Percentiles rank a stretch among this genome's conserved stretches.
phyloP scores from a whole-genome alignment of 768 basidiomycete species.

The Strobilomyces confusus region DNA sequence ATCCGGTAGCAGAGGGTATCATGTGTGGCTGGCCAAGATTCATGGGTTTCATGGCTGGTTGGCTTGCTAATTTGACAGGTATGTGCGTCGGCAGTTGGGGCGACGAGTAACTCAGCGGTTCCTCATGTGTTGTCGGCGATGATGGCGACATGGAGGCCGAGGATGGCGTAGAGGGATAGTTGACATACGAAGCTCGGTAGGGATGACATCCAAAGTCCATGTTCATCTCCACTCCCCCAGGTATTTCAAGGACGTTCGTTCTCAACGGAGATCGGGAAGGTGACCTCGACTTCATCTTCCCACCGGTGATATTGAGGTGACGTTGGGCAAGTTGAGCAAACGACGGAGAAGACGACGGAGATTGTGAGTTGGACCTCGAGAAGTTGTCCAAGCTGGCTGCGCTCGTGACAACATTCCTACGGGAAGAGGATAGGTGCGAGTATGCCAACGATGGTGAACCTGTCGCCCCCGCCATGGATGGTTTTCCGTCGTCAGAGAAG shows the following conservation, averaged over 20 bases:
- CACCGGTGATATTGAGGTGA: conserved; percentile 19
- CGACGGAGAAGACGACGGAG: conserved; percentile 9
- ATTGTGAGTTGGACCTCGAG: conserved; percentile 13
- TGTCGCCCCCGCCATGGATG: background rate
- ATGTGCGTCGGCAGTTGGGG: conserved; percentile 13
- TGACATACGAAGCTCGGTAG: conserved; percentile 36
- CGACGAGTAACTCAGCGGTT: conserved; percentile 19
- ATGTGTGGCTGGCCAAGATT: conserved; percentile 11
- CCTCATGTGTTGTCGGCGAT: conserved; percentile 28
- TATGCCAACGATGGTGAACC: conserved; percentile 13
- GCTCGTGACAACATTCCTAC: conserved; percentile 47
- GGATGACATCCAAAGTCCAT: conserved; percentile 7
- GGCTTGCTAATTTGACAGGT: conserved; percentile 17
- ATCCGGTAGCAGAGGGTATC: conserved; percentile 9
- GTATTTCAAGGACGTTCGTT: conserved; percentile 15
- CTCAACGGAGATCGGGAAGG: conserved; percentile 31
- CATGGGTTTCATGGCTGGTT: conserved; percentile 12
- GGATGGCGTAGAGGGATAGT: conserved; percentile 55
- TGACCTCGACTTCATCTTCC: conserved; percentile 28
- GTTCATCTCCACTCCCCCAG: conserved; percentile 14
- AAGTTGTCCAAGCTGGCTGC: conserved; percentile 29
- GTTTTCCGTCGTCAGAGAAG: conserved; percentile 6
- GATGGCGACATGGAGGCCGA: conserved; percentile 53
- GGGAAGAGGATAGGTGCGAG: conserved; percentile 31
- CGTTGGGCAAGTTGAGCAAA: conserved; percentile 24